Percentiles rank a stretch among this genome's conserved stretches.
These are phyloP conservation scores for Plantago ovata DNA, from an alignment of 257 asterid genomes.

Conservation along the genomic window DNA sequence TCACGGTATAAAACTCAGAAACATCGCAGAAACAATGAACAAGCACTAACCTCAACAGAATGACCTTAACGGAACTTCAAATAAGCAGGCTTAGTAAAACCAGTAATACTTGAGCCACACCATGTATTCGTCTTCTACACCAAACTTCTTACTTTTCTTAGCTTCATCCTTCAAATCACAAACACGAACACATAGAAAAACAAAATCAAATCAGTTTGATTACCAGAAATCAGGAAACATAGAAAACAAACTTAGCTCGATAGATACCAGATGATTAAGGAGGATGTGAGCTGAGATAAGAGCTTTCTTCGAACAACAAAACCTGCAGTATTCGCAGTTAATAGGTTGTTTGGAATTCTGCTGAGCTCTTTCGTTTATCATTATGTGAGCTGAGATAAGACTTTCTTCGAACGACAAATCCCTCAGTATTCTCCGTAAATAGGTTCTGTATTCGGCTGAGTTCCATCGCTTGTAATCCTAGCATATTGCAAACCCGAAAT, in stretches of 20 bases:
- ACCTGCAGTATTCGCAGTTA: constrained; percentile 79
- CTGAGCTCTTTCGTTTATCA: too few species aligned
- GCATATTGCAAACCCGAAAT: too few species aligned
- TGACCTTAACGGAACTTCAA: constrained; percentile 90
- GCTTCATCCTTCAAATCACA: constrained; percentile 37
- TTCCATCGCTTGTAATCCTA: too few species aligned
- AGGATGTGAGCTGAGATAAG: constrained; percentile 62
- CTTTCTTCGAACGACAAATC: too few species aligned
- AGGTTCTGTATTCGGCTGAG: too few species aligned
- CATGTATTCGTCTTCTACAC: constrained; percentile 40
- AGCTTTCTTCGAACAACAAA: constrained; percentile 81
- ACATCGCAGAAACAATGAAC: background rate
- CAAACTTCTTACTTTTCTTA: constrained; percentile 24
- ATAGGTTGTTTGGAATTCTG: too few species aligned
- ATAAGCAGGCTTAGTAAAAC: constrained; percentile 78
- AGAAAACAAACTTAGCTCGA: background rate
- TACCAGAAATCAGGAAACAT: background rate
- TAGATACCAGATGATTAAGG: constrained; percentile 51
- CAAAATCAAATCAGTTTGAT: background rate
- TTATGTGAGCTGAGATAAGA: too few species aligned
- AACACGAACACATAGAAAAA: background rate
- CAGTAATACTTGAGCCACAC: constrained; percentile 64
- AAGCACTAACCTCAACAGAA: constrained; percentile 53
- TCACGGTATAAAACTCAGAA: background rate
- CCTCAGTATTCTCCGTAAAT: too few species aligned